Evolutionary conservation across 441 rosid species (phyloP).

Genomic region (Omphalea diandra): DNA sequence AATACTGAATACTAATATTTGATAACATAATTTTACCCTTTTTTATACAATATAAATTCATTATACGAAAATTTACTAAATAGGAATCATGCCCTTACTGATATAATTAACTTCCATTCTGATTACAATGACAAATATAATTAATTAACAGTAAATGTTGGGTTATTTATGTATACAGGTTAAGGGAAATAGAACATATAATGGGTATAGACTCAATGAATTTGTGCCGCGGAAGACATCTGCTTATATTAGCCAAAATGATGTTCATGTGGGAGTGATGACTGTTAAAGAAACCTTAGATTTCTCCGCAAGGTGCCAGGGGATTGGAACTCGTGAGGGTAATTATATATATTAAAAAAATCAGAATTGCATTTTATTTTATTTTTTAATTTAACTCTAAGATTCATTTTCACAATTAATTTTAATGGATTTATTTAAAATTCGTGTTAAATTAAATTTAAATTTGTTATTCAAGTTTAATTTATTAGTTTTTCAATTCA

Average conservation of each 20-base stretch:
- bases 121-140: background rate
- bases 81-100: too few relatives aligned
- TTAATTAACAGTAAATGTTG: background rate
- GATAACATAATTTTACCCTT: too few relatives aligned
- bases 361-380: background rate
- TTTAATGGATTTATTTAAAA: too few relatives aligned
- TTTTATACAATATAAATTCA: too few relatives aligned
- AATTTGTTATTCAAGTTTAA: too few relatives aligned
- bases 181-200: constrained; percentile 19
- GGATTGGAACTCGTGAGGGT: constrained; percentile 28
- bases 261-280: constrained; percentile 28
- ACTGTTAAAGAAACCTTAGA: constrained; percentile 29
- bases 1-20: too few relatives aligned
- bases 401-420: too few relatives aligned
- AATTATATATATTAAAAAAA: background rate
- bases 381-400: background rate
- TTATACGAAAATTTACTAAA: too few relatives aligned
- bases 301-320: constrained; percentile 29
- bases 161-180: background rate
- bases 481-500: too few relatives aligned
- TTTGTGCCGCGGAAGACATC: constrained; percentile 27
- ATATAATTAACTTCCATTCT: too few relatives aligned
- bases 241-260: constrained; percentile 31
- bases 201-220: constrained; percentile 20
- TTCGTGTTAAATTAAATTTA: too few relatives aligned